Evolutionary conservation across 176 grass and related monocot species (phyloP).

Genomic region (bread wheat (Triticum aestivum)): DNA sequence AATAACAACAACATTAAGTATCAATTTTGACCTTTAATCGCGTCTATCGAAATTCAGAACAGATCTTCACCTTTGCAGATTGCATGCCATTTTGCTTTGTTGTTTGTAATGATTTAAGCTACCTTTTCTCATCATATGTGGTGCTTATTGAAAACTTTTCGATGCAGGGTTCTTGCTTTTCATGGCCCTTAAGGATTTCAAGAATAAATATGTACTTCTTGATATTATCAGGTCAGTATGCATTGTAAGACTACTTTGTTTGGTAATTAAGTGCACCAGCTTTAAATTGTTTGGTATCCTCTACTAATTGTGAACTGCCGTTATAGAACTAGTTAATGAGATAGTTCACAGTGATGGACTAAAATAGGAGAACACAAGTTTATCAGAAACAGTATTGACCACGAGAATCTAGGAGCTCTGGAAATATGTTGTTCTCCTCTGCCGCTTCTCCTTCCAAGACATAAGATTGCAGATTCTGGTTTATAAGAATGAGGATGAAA

Average conservation of each 20-base stretch:
- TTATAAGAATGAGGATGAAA: neutral
- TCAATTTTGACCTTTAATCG: too few species aligned
- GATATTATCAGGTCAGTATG: neutral
- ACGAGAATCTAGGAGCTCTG: neutral
- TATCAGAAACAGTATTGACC: neutral
- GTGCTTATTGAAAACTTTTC: neutral
- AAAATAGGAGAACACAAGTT: neutral
- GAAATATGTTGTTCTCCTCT: neutral
- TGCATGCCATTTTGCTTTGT: neutral
- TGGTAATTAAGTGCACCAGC: neutral
- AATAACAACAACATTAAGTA: too few species aligned
- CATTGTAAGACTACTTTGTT: neutral
- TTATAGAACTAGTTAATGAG: neutral
- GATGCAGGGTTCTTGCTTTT: conserved; percentile 6
- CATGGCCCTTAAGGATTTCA: neutral
- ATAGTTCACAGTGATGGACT: neutral
- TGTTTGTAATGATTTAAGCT: neutral
- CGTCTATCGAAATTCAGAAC: too few species aligned
- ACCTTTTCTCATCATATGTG: neutral
- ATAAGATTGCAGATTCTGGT: neutral
- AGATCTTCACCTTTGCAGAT: neutral
- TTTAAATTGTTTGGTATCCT: neutral
- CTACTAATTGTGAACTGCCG: neutral
- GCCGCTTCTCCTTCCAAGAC: neutral
- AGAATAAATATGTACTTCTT: neutral